These are phyloP conservation scores for Boletus pseudo-olivaceus DNA, from an alignment of 768 basidiomycete species.

Conservation along the genomic window DNA sequence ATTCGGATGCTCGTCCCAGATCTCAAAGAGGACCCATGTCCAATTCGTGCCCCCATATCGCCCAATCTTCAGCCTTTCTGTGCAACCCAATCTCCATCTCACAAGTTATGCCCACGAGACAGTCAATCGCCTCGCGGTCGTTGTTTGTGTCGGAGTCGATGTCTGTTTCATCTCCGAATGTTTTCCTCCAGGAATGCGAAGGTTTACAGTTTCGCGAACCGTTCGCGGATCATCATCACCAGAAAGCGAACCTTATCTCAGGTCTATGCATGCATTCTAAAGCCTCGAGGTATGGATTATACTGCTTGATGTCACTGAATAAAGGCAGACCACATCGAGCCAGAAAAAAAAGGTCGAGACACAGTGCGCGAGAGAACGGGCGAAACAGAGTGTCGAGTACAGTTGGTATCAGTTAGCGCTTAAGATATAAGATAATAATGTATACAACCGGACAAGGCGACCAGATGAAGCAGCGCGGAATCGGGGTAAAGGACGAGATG, in stretches of 20 bases:
- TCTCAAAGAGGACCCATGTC: neutral
- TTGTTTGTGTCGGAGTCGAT: conserved; percentile 21
- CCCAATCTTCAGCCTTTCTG: too few species aligned
- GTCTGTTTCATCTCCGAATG: conserved; percentile 27
- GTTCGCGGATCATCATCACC: conserved; percentile 19
- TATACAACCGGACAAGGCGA: conserved; percentile 18
- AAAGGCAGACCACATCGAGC: conserved; percentile 4
- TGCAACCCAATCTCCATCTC: neutral
- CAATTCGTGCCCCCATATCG: too few species aligned
- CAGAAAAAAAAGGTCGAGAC: conserved; percentile 5
- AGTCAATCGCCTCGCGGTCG: neutral
- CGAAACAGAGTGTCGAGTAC: conserved; percentile 14
- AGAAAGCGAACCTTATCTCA: conserved; percentile 9
- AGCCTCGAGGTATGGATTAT: conserved; percentile 10
- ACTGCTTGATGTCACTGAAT: conserved; percentile 5
- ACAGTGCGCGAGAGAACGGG: neutral
- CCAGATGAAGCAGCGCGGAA: conserved; percentile 19
- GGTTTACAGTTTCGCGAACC: conserved; percentile 25
- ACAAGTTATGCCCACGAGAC: neutral
- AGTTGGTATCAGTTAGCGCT: conserved; percentile 24
- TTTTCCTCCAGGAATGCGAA: conserved; percentile 9
- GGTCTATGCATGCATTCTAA: conserved; percentile 1
- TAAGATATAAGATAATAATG: conserved; percentile 32
- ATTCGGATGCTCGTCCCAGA: too few species aligned
- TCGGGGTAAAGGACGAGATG: conserved; percentile 1